phyloP scores from a whole-genome alignment of 768 basidiomycete species.

The Podaxis mareebaensis region DNA sequence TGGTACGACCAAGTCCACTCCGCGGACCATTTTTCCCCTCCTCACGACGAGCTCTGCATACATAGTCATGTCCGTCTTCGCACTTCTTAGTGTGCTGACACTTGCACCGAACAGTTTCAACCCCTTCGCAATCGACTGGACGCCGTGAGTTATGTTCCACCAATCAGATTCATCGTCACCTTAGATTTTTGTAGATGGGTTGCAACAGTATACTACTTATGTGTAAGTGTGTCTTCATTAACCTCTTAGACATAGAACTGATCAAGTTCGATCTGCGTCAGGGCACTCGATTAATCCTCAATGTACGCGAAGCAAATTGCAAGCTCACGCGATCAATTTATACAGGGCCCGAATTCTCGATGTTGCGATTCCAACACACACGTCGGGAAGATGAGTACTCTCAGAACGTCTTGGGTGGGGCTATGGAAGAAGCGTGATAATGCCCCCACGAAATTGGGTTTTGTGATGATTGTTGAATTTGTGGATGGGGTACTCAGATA shows the following conservation, averaged over 20 bases:
- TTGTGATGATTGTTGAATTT: no score
- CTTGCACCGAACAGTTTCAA: background rate
- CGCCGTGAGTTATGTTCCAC: background rate
- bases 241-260: background rate
- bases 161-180: background rate
- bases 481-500: no score
- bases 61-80: background rate
- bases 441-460: background rate
- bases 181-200: background rate
- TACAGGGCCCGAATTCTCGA: background rate
- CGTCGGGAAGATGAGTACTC: background rate
- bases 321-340: background rate
- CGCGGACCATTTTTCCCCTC: background rate
- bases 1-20: background rate
- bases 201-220: background rate
- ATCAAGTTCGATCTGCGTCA: background rate
- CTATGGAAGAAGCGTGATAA: background rate
- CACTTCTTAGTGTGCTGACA: background rate
- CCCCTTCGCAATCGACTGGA: slow-evolving; percentile 3
- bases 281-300: slow-evolving; percentile 7
- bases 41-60: background rate
- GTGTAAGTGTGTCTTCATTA: background rate
- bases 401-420: background rate
- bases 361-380: background rate
- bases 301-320: slow-evolving; percentile 4